A percentile compares a stretch with the other conserved stretches of the same genome.
phyloP scores from a whole-genome alignment of 495 filamentous ascomycete species.

The Penicillium subrubescens region DNA sequence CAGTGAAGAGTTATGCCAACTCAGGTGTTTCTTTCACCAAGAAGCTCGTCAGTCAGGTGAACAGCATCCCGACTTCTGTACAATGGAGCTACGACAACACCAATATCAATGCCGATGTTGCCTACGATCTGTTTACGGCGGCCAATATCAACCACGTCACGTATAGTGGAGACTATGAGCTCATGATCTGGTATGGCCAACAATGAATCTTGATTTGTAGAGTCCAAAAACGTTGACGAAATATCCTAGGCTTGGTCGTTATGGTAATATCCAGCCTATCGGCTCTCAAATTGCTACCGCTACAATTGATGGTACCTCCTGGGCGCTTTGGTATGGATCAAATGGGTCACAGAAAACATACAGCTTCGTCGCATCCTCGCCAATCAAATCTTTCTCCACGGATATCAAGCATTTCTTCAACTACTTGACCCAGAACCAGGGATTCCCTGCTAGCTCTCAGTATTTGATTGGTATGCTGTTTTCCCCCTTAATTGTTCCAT shows the following conservation, averaged over 20 bases:
- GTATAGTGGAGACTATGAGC: slow-evolving; percentile 48
- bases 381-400: slow-evolving; percentile 33
- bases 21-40: slow-evolving; percentile 32
- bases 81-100: slow-evolving; percentile 43
- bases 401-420: slow-evolving; percentile 50
- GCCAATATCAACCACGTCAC: slow-evolving; percentile 47
- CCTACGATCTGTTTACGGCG: slow-evolving; percentile 52
- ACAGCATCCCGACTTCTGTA: slow-evolving; percentile 39
- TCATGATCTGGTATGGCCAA: slow-evolving; percentile 50
- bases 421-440: slow-evolving; percentile 37
- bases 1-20: slow-evolving; percentile 52
- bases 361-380: slow-evolving; percentile 44
- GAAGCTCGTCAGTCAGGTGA: slow-evolving; percentile 34
- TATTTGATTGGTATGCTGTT: slow-evolving; percentile 46
- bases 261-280: slow-evolving; percentile 43
- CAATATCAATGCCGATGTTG: slow-evolving; percentile 45
- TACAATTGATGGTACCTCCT: slow-evolving; percentile 34
- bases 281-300: slow-evolving; percentile 34
- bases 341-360: slow-evolving; percentile 45
- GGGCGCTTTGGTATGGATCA: slow-evolving; percentile 41
- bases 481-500: neutral
- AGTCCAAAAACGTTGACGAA: neutral
- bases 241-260: slow-evolving; percentile 34
- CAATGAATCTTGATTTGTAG: too few relatives aligned
- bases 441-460: slow-evolving; percentile 41